These are phyloP conservation scores for Thalia dealbata DNA, from an alignment of 176 grass and related monocot genomes.

Conservation along the genomic window DNA sequence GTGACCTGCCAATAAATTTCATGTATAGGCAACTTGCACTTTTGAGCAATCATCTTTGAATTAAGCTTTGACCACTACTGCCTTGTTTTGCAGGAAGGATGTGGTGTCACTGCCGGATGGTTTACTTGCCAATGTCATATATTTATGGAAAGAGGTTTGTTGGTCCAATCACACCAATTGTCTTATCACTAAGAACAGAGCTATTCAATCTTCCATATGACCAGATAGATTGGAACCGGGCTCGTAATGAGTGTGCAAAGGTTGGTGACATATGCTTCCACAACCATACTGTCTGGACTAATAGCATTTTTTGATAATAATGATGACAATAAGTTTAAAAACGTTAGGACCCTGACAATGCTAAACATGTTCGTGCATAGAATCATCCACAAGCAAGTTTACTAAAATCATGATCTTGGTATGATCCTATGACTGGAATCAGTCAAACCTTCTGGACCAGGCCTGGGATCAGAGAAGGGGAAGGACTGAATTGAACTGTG, in stretches of 20 bases:
- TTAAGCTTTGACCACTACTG: background rate
- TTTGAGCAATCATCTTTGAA: background rate
- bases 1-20: background rate
- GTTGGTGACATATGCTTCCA: conserved; percentile 31
- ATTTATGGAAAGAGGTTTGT: conserved; percentile 93
- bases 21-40: background rate
- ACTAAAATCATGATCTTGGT: no score
- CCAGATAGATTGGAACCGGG: conserved; percentile 76
- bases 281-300: background rate
- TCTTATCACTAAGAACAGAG: conserved; percentile 70
- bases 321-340: background rate
- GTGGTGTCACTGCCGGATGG: conserved; percentile 97
- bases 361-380: no score
- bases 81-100: conserved; percentile 47
- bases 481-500: no score
- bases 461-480: no score
- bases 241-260: conserved; percentile 93
- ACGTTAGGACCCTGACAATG: no score
- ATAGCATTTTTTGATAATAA: background rate
- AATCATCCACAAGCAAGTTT: no score
- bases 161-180: conserved; percentile 44
- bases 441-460: no score
- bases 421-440: no score
- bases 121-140: conserved; percentile 95
- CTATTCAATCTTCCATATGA: conserved; percentile 48